These are phyloP conservation scores for Paraphoma sp. DNA, from an alignment of 2,329 filamentous ascomycete species.

Conservation along the genomic window DNA sequence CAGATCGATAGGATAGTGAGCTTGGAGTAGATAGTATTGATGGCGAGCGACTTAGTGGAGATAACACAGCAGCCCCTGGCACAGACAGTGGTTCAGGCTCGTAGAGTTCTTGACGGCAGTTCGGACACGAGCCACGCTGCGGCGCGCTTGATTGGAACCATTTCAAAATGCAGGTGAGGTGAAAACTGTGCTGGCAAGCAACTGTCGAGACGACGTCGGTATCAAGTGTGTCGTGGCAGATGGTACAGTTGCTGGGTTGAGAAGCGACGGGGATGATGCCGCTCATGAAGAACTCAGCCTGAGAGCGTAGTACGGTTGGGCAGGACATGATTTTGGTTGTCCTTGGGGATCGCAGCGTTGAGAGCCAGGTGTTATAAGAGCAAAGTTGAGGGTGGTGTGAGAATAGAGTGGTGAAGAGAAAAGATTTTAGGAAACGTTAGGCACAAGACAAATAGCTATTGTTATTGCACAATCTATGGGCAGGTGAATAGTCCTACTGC, in stretches of 20 bases:
- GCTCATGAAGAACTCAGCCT: slow-evolving; percentile 13
- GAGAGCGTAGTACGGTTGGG: slow-evolving; percentile 4
- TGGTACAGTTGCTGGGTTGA: not conserved
- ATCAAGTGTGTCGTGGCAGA: slow-evolving; percentile 1
- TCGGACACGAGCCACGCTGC: not conserved
- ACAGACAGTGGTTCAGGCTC: not conserved
- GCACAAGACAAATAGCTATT: no score
- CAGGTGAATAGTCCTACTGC: no score
- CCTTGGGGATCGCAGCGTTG: no score
- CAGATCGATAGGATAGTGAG: no score
- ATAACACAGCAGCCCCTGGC: not conserved
- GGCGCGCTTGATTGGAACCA: not conserved
- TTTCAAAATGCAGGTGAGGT: not conserved
- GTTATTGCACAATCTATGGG: no score
- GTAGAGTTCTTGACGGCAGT: not conserved
- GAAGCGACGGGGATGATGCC: slow-evolving; percentile 2
- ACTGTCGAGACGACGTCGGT: slow-evolving; percentile 6
- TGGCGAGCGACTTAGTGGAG: no score
- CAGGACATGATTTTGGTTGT: no score
- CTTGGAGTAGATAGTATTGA: no score
- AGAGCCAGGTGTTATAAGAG: no score
- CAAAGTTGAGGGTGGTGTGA: no score
- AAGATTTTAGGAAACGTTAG: no score
- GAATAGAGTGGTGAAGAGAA: no score
- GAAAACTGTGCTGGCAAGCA: not conserved